These are phyloP conservation scores for Alternaria dauci DNA, from an alignment of 2,329 filamentous ascomycete genomes.

Conservation along the genomic window DNA sequence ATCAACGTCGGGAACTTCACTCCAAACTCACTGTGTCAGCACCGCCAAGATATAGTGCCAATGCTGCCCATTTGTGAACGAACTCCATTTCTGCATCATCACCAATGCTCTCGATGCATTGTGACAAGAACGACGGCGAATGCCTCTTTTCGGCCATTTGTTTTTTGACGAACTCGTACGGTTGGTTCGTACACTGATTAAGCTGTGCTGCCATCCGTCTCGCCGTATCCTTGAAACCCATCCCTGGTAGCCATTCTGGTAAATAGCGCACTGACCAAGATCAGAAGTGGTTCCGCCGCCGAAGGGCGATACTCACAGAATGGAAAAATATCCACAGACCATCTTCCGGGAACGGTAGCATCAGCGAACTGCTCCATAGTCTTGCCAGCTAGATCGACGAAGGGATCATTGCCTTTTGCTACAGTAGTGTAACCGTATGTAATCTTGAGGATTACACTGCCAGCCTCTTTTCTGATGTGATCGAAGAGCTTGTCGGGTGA, in stretches of 20 bases:
- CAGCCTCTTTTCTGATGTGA: constrained; percentile 39
- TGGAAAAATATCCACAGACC: constrained; percentile 58
- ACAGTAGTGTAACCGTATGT: constrained; percentile 56
- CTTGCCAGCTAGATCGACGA: constrained; percentile 54
- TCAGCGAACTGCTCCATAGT: constrained; percentile 54
- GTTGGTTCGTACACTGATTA: constrained; percentile 45
- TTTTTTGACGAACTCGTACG: constrained; percentile 56
- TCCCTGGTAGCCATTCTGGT: constrained; percentile 58
- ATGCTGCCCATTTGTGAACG: constrained; percentile 55
- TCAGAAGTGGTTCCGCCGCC: neutral
- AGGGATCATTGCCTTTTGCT: constrained; percentile 51
- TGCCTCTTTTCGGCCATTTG: constrained; percentile 47
- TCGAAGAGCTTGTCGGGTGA: constrained; percentile 29
- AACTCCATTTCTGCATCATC: constrained; percentile 43
- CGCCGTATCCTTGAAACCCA: constrained; percentile 32
- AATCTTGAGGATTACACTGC: constrained; percentile 38
- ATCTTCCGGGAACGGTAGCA: constrained; percentile 54
- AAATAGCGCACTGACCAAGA: constrained; percentile 46
- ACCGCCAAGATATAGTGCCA: constrained; percentile 53
- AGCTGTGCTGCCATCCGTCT: constrained; percentile 37
- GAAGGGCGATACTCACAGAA: constrained; percentile 38
- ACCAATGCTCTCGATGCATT: constrained; percentile 46
- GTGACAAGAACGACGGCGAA: constrained; percentile 52
- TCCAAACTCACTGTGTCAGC: constrained; percentile 50
- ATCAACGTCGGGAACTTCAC: neutral